Percentiles rank a stretch among this genome's conserved stretches.
phyloP scores from a whole-genome alignment of 495 filamentous ascomycete species.

The Aspergillus sclerotiicarbonarius region DNA sequence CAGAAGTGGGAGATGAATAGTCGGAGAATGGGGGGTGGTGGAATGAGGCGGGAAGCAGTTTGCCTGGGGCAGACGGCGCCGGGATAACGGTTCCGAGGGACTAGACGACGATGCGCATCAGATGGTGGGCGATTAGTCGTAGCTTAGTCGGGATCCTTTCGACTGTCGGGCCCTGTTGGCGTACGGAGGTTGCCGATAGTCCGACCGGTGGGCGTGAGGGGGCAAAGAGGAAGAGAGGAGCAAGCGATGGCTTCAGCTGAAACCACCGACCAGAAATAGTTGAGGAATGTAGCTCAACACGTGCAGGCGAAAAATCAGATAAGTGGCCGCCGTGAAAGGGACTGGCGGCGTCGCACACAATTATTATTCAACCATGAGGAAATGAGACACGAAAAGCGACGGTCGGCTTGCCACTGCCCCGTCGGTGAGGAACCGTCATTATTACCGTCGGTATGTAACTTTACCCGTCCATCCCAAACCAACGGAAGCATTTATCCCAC shows the following conservation, averaged over 20 bases:
- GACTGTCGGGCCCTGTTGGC: background rate
- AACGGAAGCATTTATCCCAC: conserved; percentile 6
- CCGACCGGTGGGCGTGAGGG: background rate
- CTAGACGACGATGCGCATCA: conserved; percentile 17
- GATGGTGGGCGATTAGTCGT: background rate
- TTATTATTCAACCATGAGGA: conserved; percentile 4
- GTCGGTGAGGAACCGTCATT: conserved; percentile 16
- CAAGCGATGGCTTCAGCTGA: background rate
- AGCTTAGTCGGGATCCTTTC: conserved; percentile 12
- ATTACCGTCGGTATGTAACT: conserved; percentile 16
- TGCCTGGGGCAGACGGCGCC: conserved; percentile 28
- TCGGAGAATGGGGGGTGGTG: conserved; percentile 18
- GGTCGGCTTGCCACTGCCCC: conserved; percentile 9
- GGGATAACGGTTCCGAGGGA: conserved; percentile 26
- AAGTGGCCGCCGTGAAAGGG: conserved; percentile 1
- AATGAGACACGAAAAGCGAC: background rate
- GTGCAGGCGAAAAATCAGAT: conserved; percentile 11
- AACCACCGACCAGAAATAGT: background rate
- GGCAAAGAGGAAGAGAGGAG: background rate
- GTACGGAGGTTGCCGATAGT: background rate
- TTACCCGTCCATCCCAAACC: conserved; percentile 12
- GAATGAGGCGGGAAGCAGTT: conserved; percentile 25
- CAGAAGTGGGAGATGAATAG: conserved; percentile 4
- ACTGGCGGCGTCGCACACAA: conserved; percentile 6
- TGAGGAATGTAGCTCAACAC: background rate